phyloP scores from a whole-genome alignment of 1,284 basidiomycete species.

The Puccinia novopanici region DNA sequence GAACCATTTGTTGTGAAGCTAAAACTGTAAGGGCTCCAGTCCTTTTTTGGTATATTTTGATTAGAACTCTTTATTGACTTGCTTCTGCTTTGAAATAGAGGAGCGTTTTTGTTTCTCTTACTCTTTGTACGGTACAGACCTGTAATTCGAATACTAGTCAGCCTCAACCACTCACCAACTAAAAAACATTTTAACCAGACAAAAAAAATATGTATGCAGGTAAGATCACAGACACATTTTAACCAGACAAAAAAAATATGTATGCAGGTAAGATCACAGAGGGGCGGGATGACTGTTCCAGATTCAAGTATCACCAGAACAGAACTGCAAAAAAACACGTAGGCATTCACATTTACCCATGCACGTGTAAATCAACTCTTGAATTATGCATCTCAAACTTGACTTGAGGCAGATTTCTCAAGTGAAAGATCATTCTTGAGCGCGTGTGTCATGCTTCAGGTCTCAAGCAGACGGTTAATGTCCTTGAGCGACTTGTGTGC shows the following conservation, averaged over 20 bases:
- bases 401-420: too few species aligned
- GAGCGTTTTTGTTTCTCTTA: background rate
- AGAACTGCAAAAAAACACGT: background rate
- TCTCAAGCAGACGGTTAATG: too few species aligned
- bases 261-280: too few species aligned
- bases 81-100: background rate
- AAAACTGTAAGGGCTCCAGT: slow-evolving; percentile 15
- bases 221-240: too few species aligned
- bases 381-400: too few species aligned
- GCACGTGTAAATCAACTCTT: background rate
- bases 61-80: too few species aligned
- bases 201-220: too few species aligned
- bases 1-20: background rate
- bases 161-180: background rate
- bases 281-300: background rate
- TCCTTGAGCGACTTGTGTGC: too few species aligned
- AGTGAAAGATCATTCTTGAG: too few species aligned
- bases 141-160: slow-evolving; percentile 1
- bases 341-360: background rate
- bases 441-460: too few species aligned
- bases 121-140: background rate
- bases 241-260: too few species aligned
- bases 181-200: background rate
- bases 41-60: too few species aligned
- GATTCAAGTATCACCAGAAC: background rate